A percentile compares a stretch with the other conserved stretches of the same genome.
Conservation (phyloP, 768 basidiomycete genomes). For the Chalciporus sphaerocephalus region DNA sequence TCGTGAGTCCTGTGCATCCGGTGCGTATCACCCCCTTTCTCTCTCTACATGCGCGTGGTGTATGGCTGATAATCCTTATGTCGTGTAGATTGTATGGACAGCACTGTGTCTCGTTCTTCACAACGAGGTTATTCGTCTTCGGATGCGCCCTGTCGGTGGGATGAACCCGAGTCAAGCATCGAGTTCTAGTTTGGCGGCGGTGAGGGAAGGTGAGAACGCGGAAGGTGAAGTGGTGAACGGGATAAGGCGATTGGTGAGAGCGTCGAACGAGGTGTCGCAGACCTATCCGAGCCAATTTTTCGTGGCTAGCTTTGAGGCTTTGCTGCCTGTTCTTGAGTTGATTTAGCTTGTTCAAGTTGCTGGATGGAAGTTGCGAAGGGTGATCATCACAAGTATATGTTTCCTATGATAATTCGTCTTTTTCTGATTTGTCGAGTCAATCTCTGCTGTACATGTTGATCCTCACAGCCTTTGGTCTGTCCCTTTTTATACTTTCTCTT, state of each 20-base stretch:
- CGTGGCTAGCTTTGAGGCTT: constrained; percentile 22
- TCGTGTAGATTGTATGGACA: constrained; percentile 25
- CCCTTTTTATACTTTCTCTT: no score
- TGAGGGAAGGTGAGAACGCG: not conserved
- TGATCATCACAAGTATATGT: no score
- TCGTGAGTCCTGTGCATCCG: constrained; percentile 17
- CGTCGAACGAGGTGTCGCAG: constrained; percentile 17
- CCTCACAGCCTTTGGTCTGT: no score
- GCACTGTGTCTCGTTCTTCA: constrained; percentile 18
- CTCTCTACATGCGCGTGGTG: not conserved
- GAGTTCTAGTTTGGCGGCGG: no score
- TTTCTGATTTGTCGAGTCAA: no score
- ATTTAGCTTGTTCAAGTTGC: no score
- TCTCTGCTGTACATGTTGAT: no score
- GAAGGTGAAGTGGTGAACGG: constrained; percentile 13
- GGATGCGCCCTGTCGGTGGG: no score
- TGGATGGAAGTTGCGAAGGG: no score
- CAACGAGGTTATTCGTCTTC: constrained; percentile 20
- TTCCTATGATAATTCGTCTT: no score
- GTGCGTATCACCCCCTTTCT: constrained; percentile 9
- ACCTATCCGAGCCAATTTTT: constrained; percentile 15
- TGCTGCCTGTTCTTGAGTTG: constrained; percentile 23
- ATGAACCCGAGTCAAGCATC: no score
- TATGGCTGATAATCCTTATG: not conserved
- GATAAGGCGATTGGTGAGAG: constrained; percentile 14